A percentile compares a stretch with the other conserved stretches of the same genome.
Conservation (phyloP, 2,329 filamentous ascomycete genomes). For the Colletotrichum sp. region DNA sequence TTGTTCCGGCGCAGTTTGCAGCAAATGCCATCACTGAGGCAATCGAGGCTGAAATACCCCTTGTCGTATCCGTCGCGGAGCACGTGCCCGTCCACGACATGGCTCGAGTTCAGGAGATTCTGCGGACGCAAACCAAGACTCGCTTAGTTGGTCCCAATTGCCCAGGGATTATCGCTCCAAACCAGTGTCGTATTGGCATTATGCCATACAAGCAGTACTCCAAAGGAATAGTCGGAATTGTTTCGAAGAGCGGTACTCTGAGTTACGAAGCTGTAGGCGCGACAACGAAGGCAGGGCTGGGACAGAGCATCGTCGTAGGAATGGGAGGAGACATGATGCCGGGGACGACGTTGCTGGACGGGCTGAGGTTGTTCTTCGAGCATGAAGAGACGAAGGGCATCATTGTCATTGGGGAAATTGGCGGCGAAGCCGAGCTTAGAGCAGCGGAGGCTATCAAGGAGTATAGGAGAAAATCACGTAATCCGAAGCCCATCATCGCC, state of each 20-base stretch:
- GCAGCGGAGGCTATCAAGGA: conserved; percentile 74
- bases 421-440: conserved; percentile 71
- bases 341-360: conserved; percentile 75
- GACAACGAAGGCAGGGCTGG: conserved; percentile 74
- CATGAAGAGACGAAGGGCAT: conserved; percentile 74
- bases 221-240: conserved; percentile 73
- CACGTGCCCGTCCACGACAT: conserved; percentile 82
- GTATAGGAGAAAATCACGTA: conserved; percentile 59
- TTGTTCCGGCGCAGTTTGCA: conserved; percentile 71
- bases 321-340: conserved; percentile 80
- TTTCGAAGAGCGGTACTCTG: conserved; percentile 81
- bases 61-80: conserved; percentile 81
- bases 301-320: conserved; percentile 78
- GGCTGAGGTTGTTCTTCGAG: conserved; percentile 68
- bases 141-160: conserved; percentile 82
- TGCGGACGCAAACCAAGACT: conserved; percentile 73
- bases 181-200: conserved; percentile 60
- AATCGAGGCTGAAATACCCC: conserved; percentile 78
- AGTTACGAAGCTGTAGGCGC: conserved; percentile 82
- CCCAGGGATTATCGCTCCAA: conserved; percentile 78
- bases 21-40: conserved; percentile 74
- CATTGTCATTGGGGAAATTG: conserved; percentile 75
- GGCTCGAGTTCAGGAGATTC: conserved; percentile 71
- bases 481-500: conserved; percentile 69
- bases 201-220: conserved; percentile 45